These are phyloP conservation scores for Hibiscus syriacus DNA, from an alignment of 345 rosid genomes.

Conservation along the genomic window DNA sequence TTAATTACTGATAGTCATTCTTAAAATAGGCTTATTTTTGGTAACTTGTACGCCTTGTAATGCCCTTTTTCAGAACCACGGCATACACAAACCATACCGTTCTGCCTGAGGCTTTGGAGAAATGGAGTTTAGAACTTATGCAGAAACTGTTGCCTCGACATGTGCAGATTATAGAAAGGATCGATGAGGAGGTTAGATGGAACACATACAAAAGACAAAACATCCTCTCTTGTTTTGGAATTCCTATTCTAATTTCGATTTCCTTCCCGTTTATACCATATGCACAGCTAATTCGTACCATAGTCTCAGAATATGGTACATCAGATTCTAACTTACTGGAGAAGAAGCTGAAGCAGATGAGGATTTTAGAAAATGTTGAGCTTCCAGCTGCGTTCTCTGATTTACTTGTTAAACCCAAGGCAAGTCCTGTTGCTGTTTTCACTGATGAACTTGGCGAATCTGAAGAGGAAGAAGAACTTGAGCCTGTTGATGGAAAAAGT, in stretches of 20 bases:
- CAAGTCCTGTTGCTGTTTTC: constrained; percentile 18
- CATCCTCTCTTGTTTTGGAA: not conserved
- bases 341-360: constrained; percentile 62
- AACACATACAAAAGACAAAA: constrained; percentile 13
- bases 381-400: constrained; percentile 56
- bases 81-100: constrained; percentile 89
- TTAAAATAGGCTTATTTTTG: not conserved
- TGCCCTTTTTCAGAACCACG: constrained; percentile 43
- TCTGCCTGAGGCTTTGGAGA: constrained; percentile 80
- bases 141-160: constrained; percentile 70
- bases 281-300: constrained; percentile 55
- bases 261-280: constrained; percentile 8
- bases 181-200: constrained; percentile 63
- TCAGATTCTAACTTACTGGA: constrained; percentile 43
- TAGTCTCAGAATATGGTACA: constrained; percentile 56
- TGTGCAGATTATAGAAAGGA: constrained; percentile 69
- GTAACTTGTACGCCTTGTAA: constrained; percentile 8
- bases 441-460: constrained; percentile 22
- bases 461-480: constrained; percentile 22
- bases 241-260: constrained; percentile 11
- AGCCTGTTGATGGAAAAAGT: constrained; percentile 6
- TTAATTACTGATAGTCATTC: not conserved
- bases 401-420: constrained; percentile 48
- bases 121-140: constrained; percentile 84
- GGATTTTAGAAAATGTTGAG: constrained; percentile 72